phyloP scores from a whole-genome alignment of 2,329 filamentous ascomycete species.

The Colletotrichum zoysiae region DNA sequence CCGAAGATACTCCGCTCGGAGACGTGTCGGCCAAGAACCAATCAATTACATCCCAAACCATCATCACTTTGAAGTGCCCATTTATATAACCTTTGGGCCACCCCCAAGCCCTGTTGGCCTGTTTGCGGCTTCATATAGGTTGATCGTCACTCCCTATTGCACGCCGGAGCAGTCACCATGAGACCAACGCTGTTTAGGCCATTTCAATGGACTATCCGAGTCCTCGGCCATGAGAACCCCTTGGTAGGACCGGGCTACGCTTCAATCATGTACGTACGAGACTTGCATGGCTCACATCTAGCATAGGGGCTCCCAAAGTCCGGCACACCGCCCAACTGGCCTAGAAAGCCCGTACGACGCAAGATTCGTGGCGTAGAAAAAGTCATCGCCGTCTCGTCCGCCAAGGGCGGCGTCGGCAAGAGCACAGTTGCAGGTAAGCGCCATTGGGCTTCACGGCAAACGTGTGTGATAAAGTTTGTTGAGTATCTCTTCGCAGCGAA shows the following conservation, averaged over 20 bases:
- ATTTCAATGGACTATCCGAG: constrained; percentile 50
- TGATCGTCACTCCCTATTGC: neutral
- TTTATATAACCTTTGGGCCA: neutral
- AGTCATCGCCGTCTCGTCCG: constrained; percentile 96
- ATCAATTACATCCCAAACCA: constrained; percentile 17
- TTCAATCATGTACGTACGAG: neutral
- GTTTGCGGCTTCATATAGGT: neutral
- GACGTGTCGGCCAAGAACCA: constrained; percentile 5
- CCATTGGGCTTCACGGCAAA: constrained; percentile 9
- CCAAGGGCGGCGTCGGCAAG: constrained; percentile 98
- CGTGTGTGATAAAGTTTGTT: constrained; percentile 42
- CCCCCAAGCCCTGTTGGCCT: neutral
- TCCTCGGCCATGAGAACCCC: constrained; percentile 83
- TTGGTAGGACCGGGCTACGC: constrained; percentile 66
- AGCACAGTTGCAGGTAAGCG: constrained; percentile 85
- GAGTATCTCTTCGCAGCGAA: constrained; percentile 64
- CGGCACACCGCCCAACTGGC: constrained; percentile 67
- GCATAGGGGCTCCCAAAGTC: constrained; percentile 84
- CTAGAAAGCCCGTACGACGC: constrained; percentile 83
- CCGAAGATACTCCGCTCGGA: constrained; percentile 30
- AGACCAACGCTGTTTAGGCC: constrained; percentile 53
- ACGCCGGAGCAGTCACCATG: constrained; percentile 49
- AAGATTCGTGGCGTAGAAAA: constrained; percentile 88
- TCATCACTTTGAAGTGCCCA: neutral
- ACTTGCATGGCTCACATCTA: constrained; percentile 4